These are phyloP conservation scores for Linum lewisii DNA, from an alignment of 345 rosid species.

Conservation along the genomic window DNA sequence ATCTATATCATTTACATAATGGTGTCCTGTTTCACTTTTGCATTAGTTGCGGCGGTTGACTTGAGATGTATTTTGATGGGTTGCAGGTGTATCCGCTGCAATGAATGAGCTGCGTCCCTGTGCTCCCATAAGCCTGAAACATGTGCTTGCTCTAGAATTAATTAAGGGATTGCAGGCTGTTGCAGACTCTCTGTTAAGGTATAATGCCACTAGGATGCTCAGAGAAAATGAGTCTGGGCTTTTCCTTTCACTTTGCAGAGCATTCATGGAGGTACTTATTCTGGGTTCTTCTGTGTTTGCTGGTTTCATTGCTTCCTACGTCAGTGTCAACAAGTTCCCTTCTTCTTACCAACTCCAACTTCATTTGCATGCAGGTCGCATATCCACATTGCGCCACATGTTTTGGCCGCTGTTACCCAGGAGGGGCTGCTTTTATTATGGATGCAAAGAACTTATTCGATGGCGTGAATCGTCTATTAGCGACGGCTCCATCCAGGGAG, in stretches of 20 bases:
- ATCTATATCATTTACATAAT: too few relatives aligned
- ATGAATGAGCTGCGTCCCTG: conserved; percentile 88
- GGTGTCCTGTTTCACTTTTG: too few relatives aligned
- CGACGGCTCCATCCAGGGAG: conserved; percentile 41
- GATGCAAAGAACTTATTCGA: conserved; percentile 62
- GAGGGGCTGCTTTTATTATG: conserved; percentile 64
- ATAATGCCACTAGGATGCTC: conserved; percentile 84
- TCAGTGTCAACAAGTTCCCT: conserved; percentile 5
- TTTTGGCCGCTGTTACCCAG: conserved; percentile 87
- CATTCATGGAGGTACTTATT: conserved; percentile 61
- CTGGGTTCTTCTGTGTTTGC: conserved; percentile 3
- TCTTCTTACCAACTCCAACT: conserved; percentile 11
- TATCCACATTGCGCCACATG: conserved; percentile 77
- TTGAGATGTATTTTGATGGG: conserved; percentile 3
- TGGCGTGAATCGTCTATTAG: conserved; percentile 48
- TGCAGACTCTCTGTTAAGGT: conserved; percentile 69
- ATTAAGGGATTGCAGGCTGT: conserved; percentile 76
- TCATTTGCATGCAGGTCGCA: conserved; percentile 46
- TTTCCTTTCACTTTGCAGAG: conserved; percentile 80
- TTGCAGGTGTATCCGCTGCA: conserved; percentile 81
- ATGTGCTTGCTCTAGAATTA: conserved; percentile 64
- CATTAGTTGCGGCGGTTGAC: too few relatives aligned
- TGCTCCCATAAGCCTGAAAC: conserved; percentile 78
- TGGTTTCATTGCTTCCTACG: not conserved
- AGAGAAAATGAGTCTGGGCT: conserved; percentile 75